Base-by-base conservation (phyloP, 768 basidiomycete genomes). In the Mycena vulgaris region DNA sequence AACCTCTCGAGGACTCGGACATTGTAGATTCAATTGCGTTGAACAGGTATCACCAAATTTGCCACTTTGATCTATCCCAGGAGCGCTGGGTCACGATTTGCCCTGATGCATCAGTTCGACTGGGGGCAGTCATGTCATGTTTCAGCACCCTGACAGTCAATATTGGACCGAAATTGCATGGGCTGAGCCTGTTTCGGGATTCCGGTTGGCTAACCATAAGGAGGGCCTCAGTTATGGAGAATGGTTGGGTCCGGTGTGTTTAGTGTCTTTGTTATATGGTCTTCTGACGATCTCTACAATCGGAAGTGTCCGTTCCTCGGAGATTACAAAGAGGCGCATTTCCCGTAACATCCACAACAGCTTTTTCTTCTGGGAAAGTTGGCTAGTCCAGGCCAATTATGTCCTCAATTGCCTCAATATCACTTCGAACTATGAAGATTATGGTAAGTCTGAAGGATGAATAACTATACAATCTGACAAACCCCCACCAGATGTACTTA, bases 161-260 rank as follows among this genome's bases (percentile, higher is more conserved):
- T n/a, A n/a, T n/a, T n/a, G n/a, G n/a, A n/a, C n/a, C n/a, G n/a
- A n/a, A n/a, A n/a, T 62, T 9, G 52, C 40, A 35, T n/a, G 28
- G 17, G n/a, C n/a, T n/a, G n/a, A n/a, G n/a, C n/a, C n/a, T n/a
- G n/a, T n/a, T n/a, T n/a, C n/a, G n/a, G n/a, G n/a, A n/a, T n/a
- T n/a, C n/a, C n/a, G n/a, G n/a, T n/a, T n/a, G n/a, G n/a, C n/a
- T n/a, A n/a, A n/a, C n/a, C n/a, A n/a, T n/a, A n/a, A n/a, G n/a
- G n/a, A n/a, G n/a, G n/a, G n/a, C n/a, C n/a, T n/a, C n/a, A n/a
- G n/a, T n/a, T n/a, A n/a, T n/a, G n/a, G n/a, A n/a, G n/a, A 13
- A 63, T 63, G 61, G 35, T 3, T 63, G 61, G 48, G 52, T 23
- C 42, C 61, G 61, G 61, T 63, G 39, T 21, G 6, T 28, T 28